Base-by-base conservation (phyloP, 345 rosid species). In the Arabis hirsuta region DNA sequence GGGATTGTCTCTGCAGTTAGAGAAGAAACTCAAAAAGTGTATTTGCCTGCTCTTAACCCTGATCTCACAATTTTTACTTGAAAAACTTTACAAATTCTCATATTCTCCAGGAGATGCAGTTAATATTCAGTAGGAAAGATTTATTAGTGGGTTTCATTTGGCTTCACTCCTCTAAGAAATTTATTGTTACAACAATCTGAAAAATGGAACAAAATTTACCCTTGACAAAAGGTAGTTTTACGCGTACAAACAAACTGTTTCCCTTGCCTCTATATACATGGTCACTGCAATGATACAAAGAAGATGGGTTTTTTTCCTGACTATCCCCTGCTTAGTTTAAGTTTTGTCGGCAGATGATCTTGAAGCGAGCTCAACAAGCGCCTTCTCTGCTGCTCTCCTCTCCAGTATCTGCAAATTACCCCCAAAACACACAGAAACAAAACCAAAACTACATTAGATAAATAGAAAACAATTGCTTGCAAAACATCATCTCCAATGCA, bases 311-410 rank as follows among this genome's bases (percentile, higher is more conserved):
- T 48, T 48, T 1, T 20, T 50, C 39, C 29, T 9, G 51, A 51
- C 64, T 19, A 26, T 57, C 19, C 53, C 6, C 50, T 32, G 8
- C 54, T 38, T 20, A 22, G 5, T 61, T 38, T 20, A 12, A 16
- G n/a, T 62, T 62, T 69, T 55, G 58, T 75, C 74, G 65, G 69
- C 78, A 53, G 51, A 55, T 44, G 78, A 46, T 45, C 46, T 61
- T 53, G 69, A 54, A 68, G 74, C 62, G 4, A 69, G 65, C 60
- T 76, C 74, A 38, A 39, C 59, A 46, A 63, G 74, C 55, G 65
- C 56, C 55, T 48, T 76, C 60, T 45, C 79, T 74, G 78, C 63
- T 24, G 54, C 11, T 76, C 65, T 62, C 53, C 66, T 69, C 5
- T n/a, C 45, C 61, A 76, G 31, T 6, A 55, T 5, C 79, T 76